Evolutionary conservation across 1,139 yeast genomes (phyloP).

Genomic region (Saccharomyces hybrid): DNA sequence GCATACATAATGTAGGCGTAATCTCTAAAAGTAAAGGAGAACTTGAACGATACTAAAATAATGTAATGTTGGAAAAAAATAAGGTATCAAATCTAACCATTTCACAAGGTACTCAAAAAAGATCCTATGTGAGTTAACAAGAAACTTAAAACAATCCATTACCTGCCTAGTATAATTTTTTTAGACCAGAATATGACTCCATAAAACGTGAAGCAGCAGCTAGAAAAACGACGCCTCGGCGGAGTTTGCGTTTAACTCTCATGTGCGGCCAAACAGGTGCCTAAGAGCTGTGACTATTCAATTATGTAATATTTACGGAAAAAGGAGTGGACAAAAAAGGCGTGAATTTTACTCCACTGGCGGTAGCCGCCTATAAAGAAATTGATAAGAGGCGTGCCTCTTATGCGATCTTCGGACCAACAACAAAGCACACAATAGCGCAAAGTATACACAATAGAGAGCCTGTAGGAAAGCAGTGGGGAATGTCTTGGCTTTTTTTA

Average conservation of each 20-base stretch:
- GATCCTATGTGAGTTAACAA: not conserved
- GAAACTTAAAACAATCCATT: too few relatives aligned
- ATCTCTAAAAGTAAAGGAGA: not conserved
- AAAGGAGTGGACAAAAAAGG: not conserved
- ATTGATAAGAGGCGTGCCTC: not conserved
- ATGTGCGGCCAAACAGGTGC: not conserved
- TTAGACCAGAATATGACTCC: not conserved
- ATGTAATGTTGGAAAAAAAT: not conserved
- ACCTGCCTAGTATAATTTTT: too few relatives aligned
- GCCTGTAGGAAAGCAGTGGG: not conserved
- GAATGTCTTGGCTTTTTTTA: not conserved
- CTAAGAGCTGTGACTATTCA: not conserved
- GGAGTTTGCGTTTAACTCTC: not conserved
- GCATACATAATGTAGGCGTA: too few relatives aligned
- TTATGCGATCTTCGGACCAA: not conserved
- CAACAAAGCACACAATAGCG: not conserved
- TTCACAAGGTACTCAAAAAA: not conserved
- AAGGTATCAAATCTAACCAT: not conserved
- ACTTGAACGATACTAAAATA: not conserved
- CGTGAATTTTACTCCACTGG: not conserved
- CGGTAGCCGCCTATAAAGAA: not conserved
- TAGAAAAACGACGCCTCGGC: not conserved
- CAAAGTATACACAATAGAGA: not conserved
- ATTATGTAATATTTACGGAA: not conserved
- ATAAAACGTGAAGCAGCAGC: not conserved